Conservation (phyloP, 2,329 filamentous ascomycete species). For the Ascochyta koolunga region DNA sequence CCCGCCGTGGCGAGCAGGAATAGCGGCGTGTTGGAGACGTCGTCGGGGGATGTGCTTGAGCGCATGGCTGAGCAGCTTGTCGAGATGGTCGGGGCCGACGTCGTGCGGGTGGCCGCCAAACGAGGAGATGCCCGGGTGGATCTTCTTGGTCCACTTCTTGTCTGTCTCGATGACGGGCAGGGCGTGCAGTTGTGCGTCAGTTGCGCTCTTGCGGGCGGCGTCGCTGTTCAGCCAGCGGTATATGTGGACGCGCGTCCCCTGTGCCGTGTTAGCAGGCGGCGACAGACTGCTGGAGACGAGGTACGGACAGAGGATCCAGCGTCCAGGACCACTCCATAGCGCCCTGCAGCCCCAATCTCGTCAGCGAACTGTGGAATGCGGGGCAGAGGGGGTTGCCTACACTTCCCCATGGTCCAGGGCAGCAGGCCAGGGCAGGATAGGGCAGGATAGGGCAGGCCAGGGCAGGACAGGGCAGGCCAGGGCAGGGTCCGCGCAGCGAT, state of each 20-base stretch:
- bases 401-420: conserved; percentile 50
- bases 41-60: conserved; percentile 76
- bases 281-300: background rate
- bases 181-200: conserved; percentile 65
- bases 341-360: conserved; percentile 51
- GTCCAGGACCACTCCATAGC: conserved; percentile 94
- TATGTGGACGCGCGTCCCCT: conserved; percentile 89
- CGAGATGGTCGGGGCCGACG: conserved; percentile 82
- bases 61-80: conserved; percentile 80
- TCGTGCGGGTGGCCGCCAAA: conserved; percentile 78
- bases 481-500: conserved; percentile 20
- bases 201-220: conserved; percentile 67
- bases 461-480: too few species aligned
- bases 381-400: conserved; percentile 37
- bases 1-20: conserved; percentile 96
- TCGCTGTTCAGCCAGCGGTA: conserved; percentile 89
- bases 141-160: conserved; percentile 90
- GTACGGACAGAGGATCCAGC: conserved; percentile 83
- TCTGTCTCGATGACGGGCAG: conserved; percentile 84
- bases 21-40: conserved; percentile 83
- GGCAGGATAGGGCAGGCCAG: too few species aligned
- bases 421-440: background rate
- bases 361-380: conserved; percentile 27
- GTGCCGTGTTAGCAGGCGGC: conserved; percentile 25
- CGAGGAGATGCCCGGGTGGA: conserved; percentile 84